A percentile compares a stretch with the other conserved stretches of the same genome.
Evolutionary conservation across 805 yeast species (phyloP).

Genomic region (Wickerhamiella azymoides): DNA sequence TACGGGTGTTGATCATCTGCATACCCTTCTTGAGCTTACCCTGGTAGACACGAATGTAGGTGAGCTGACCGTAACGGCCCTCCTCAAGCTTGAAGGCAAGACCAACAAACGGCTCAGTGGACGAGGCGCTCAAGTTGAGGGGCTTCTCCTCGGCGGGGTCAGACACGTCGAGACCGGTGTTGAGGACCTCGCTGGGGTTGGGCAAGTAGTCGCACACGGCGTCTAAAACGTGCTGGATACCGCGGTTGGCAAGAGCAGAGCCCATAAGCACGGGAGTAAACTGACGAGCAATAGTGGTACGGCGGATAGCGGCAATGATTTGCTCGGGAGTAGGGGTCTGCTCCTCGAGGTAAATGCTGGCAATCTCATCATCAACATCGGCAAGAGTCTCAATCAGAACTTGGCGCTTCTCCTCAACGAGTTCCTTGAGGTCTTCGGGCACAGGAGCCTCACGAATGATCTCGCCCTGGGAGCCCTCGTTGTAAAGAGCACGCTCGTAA

Average conservation of each 20-base stretch:
- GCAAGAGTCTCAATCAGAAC: constrained; percentile 85
- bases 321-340: constrained; percentile 73
- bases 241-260: constrained; percentile 91
- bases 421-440: constrained; percentile 65
- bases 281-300: constrained; percentile 87
- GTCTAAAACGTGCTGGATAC: constrained; percentile 89
- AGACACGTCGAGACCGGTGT: constrained; percentile 68
- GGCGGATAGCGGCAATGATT: constrained; percentile 78
- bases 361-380: constrained; percentile 95
- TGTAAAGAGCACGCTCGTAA: constrained; percentile 72
- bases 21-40: constrained; percentile 86
- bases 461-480: constrained; percentile 87
- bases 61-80: constrained; percentile 94
- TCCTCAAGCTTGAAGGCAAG: constrained; percentile 98
- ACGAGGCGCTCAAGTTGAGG: constrained; percentile 59
- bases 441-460: constrained; percentile 45
- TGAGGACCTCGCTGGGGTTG: constrained; percentile 83
- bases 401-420: constrained; percentile 83
- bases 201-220: constrained; percentile 94
- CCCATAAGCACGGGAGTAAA: constrained; percentile 99
- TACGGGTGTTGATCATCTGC: constrained; percentile 74
- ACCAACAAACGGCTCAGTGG: constrained; percentile 75
- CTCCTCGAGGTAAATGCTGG: constrained; percentile 84
- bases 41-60: constrained; percentile 93
- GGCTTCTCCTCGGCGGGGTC: constrained; percentile 44